Evolutionary conservation across 2,329 filamentous ascomycete genomes (phyloP).

Genomic region (Pezicula carpinea): DNA sequence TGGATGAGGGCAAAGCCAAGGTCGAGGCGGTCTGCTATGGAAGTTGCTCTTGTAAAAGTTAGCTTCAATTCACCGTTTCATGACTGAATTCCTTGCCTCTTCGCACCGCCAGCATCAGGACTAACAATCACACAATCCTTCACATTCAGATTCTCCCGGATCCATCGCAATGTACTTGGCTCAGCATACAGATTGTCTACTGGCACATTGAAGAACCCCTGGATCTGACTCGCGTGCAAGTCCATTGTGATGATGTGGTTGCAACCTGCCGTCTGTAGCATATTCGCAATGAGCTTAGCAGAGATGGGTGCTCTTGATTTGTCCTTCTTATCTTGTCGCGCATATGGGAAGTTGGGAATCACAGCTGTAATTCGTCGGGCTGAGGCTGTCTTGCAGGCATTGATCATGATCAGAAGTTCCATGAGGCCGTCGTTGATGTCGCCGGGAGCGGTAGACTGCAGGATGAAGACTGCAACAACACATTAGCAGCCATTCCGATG

Average conservation of each 20-base stretch:
- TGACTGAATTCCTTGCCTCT: slow-evolving; percentile 51
- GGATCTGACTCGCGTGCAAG: slow-evolving; percentile 87
- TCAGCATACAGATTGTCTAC: slow-evolving; percentile 85
- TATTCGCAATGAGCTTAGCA: slow-evolving; percentile 93
- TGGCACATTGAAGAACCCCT: slow-evolving; percentile 87
- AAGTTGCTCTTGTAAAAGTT: slow-evolving; percentile 60
- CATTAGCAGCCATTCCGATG: slow-evolving; percentile 13
- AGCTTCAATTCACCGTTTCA: background rate
- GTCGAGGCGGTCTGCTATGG: slow-evolving; percentile 87
- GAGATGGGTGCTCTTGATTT: slow-evolving; percentile 94
- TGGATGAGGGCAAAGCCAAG: slow-evolving; percentile 91
- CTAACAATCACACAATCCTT: slow-evolving; percentile 90
- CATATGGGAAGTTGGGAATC: slow-evolving; percentile 94
- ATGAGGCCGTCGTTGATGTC: slow-evolving; percentile 98
- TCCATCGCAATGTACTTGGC: slow-evolving; percentile 87
- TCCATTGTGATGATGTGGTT: slow-evolving; percentile 96
- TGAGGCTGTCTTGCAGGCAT: slow-evolving; percentile 81
- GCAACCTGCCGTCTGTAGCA: slow-evolving; percentile 92
- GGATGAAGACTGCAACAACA: slow-evolving; percentile 69
- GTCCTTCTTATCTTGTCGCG: slow-evolving; percentile 97
- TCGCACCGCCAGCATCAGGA: slow-evolving; percentile 91
- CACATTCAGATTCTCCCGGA: slow-evolving; percentile 76
- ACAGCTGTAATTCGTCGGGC: slow-evolving; percentile 92
- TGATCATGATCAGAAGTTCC: slow-evolving; percentile 98
- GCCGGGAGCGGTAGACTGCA: slow-evolving; percentile 90